phyloP scores from a whole-genome alignment of 129 eudicot species.

The Flaveria brownii region DNA sequence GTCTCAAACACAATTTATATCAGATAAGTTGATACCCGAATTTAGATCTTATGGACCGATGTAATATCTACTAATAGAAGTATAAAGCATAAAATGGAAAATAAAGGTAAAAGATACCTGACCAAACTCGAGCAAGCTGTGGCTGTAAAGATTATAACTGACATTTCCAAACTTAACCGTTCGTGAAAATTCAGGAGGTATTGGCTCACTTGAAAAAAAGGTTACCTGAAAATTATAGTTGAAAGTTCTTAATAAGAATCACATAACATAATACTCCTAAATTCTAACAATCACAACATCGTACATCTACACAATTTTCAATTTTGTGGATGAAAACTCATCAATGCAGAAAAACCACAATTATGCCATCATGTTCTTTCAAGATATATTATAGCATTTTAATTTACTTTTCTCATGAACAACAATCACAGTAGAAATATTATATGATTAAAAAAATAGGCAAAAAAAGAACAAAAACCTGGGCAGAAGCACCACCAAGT shows the following conservation, averaged over 20 bases:
- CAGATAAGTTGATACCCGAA: neutral
- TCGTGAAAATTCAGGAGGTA: constrained; percentile 77
- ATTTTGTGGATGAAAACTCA: neutral
- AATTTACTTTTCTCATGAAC: neutral
- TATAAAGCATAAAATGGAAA: neutral
- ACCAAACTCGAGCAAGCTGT: constrained; percentile 95
- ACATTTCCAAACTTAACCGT: constrained; percentile 64
- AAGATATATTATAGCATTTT: constrained; percentile 5
- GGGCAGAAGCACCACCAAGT: constrained; percentile 99
- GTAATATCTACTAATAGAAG: too few relatives aligned
- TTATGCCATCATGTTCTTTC: constrained; percentile 12
- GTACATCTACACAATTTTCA: neutral
- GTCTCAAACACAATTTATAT: neutral
- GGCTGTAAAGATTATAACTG: constrained; percentile 83
- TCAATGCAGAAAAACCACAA: neutral
- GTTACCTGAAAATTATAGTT: constrained; percentile 60
- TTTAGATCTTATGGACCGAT: neutral
- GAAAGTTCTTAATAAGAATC: constrained; percentile 14
- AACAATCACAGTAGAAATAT: constrained; percentile 4
- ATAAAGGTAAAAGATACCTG: constrained; percentile 55
- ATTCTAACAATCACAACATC: constrained; percentile 12
- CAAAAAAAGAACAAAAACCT: constrained; percentile 48
- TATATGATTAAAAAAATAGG: neutral
- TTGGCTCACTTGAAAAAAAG: constrained; percentile 71
- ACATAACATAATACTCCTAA: constrained; percentile 18